These are phyloP conservation scores for Fusarium subglutinans DNA, from an alignment of 2,329 filamentous ascomycete genomes.

Conservation along the genomic window DNA sequence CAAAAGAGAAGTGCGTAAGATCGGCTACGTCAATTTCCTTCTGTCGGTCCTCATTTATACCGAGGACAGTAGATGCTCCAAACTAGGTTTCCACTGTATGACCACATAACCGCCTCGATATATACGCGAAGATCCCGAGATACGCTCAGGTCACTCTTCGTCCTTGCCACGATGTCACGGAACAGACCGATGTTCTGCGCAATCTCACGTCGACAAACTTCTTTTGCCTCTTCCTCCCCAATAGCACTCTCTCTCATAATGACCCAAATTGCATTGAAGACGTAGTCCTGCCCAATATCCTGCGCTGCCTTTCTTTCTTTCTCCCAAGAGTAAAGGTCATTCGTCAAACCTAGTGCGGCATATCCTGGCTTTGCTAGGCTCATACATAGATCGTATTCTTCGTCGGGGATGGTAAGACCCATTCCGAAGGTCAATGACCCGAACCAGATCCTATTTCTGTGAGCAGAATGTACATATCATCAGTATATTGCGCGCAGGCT, in stretches of 20 bases:
- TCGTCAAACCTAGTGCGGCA: neutral
- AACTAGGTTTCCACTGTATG: neutral
- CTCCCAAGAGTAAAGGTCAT: neutral
- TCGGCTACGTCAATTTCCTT: neutral
- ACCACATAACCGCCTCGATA: neutral
- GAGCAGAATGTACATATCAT: neutral
- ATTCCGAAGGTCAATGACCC: neutral
- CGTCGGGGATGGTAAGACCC: neutral
- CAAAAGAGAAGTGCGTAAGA: neutral
- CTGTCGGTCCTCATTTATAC: neutral
- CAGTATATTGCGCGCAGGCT: too few species aligned
- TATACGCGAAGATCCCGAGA: neutral
- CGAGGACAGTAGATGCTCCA: neutral
- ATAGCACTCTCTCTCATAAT: neutral
- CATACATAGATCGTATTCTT: neutral
- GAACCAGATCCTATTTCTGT: neutral
- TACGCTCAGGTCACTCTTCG: rapidly evolving
- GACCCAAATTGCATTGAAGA: neutral
- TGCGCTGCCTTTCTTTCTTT: neutral
- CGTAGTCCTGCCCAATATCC: neutral
- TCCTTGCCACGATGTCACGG: neutral
- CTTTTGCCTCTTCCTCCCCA: neutral
- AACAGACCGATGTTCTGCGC: neutral
- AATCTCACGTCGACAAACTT: neutral
- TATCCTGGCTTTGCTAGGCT: neutral